Base-by-base conservation (phyloP, 2,329 filamentous ascomycete species). In the Emergomyces pasteurianus region DNA sequence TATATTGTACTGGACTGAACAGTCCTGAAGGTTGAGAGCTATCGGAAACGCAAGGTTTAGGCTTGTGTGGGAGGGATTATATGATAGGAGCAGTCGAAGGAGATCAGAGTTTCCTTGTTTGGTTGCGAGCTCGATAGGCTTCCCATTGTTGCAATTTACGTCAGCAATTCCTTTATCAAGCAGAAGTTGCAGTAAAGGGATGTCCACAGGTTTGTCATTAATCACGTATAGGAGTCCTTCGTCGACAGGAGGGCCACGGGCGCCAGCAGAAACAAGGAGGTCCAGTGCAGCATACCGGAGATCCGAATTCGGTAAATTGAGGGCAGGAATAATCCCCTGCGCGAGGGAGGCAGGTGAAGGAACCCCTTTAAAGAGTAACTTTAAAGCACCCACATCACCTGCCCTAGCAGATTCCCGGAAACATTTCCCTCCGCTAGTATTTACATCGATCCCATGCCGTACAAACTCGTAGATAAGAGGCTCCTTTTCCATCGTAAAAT, bases 121-220 rank as follows among this genome's bases (percentile, higher is more conserved):
- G 21, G 63, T 60, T 16, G 63, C 63, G 31, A 58, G 28, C 38
- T 64, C 58, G 26, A 66, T 46, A 8, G 60, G 36, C 14, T 58
- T 59, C 18, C 65, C 65, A 26, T 58, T 59, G 23, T 63, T 58
- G 31, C 31, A 23, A 47, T 66, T 65, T 10, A 65, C 61, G 50
- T 66, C 58, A 53, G 62, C 63, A 18, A 61, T 58, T 2, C 65
- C 65, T 47, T 65, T 65, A 21, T 66, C 61, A 10, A 65, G 58
- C 14, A 66, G 59, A 10, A 65, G 23, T 12, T 62, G 50, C 2
- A 66, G 54, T 14, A 64, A 47, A 31, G 62, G 59, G 9, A 65
- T 63, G 53, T 66, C 65, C 26, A 63, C 52, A 34, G 61, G 62
- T 4, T 43, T 58, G 31, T 65, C 62, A 34, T 65, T 52, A 14